A percentile compares a stretch with the other conserved stretches of the same genome.
Conservation (phyloP, 495 filamentous ascomycete species). For the Aspergillus ostianus region DNA sequence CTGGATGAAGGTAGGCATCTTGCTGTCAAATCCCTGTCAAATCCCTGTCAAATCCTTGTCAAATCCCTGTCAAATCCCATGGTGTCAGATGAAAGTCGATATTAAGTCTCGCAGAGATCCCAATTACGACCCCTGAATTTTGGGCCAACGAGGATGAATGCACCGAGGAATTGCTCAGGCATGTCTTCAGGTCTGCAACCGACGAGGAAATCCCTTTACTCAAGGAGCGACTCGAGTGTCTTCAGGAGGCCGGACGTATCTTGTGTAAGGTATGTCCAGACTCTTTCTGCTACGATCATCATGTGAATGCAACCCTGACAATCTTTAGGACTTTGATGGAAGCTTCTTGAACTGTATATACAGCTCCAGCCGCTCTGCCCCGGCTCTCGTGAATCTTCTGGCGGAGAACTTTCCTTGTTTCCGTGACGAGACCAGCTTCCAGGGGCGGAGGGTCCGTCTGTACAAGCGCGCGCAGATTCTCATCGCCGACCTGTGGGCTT, state of each 20-base stretch:
- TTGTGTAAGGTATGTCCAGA: slow-evolving; percentile 66
- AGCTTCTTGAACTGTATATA: slow-evolving; percentile 71
- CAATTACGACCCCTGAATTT: slow-evolving; percentile 84
- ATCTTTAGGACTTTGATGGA: slow-evolving; percentile 70
- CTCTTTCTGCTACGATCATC: background rate
- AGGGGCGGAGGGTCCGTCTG: slow-evolving; percentile 72
- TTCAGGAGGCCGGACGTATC: slow-evolving; percentile 82
- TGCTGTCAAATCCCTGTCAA: background rate
- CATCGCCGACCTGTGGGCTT: slow-evolving; percentile 93
- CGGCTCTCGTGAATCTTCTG: slow-evolving; percentile 77
- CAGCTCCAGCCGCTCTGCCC: slow-evolving; percentile 75
- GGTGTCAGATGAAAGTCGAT: slow-evolving; percentile 7
- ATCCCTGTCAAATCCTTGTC: no score
- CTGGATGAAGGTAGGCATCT: slow-evolving; percentile 73
- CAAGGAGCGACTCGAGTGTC: slow-evolving; percentile 69
- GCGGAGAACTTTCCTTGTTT: slow-evolving; percentile 82
- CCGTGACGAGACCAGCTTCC: slow-evolving; percentile 72
- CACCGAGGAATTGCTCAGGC: slow-evolving; percentile 66
- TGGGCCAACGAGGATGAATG: slow-evolving; percentile 79
- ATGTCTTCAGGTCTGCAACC: slow-evolving; percentile 85
- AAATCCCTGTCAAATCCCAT: background rate
- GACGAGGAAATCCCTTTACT: slow-evolving; percentile 86
- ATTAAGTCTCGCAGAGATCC: slow-evolving; percentile 58
- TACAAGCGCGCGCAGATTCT: slow-evolving; percentile 95
- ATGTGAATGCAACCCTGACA: slow-evolving; percentile 5